Evolutionary conservation across 768 basidiomycete species (phyloP).

Genomic region (Termitomyces sp.): DNA sequence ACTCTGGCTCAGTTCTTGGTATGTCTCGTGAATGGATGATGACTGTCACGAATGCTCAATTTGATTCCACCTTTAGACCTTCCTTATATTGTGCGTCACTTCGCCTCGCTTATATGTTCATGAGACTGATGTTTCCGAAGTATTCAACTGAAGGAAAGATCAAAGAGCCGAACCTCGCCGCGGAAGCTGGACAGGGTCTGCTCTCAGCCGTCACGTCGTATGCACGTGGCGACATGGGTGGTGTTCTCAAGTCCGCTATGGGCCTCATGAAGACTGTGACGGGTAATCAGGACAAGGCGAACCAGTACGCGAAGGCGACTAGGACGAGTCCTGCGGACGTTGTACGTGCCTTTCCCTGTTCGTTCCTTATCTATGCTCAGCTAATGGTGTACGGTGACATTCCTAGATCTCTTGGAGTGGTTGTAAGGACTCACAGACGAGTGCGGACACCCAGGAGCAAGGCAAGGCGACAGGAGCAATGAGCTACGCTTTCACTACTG

Average conservation of each 20-base stretch:
- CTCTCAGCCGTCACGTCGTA: slow-evolving; percentile 77
- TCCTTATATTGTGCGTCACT: slow-evolving; percentile 52
- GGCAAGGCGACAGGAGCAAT: slow-evolving; percentile 73
- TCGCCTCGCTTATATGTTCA: neutral
- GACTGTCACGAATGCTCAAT: neutral
- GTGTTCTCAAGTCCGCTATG: slow-evolving; percentile 69
- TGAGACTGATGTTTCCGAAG: slow-evolving; percentile 24
- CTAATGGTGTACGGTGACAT: neutral
- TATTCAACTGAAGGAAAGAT: slow-evolving; percentile 95
- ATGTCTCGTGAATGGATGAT: slow-evolving; percentile 14
- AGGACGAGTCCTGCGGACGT: slow-evolving; percentile 83
- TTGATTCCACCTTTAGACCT: slow-evolving; percentile 40
- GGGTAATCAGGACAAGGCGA: slow-evolving; percentile 59
- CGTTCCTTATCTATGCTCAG: neutral
- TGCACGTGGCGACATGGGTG: slow-evolving; percentile 73
- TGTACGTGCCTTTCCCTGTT: slow-evolving; percentile 37
- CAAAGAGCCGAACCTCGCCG: slow-evolving; percentile 87
- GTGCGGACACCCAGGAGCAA: slow-evolving; percentile 66
- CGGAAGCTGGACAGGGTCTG: slow-evolving; percentile 84
- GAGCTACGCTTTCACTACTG: slow-evolving; percentile 65
- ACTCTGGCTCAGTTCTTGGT: slow-evolving; percentile 88
- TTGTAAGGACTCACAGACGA: slow-evolving; percentile 79
- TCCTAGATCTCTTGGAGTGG: slow-evolving; percentile 79
- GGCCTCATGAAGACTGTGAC: slow-evolving; percentile 73
- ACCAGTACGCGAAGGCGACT: slow-evolving; percentile 52